A percentile compares a stretch with the other conserved stretches of the same genome.
phyloP scores from a whole-genome alignment of 306 rosid species.

The Mimosa bimucronata region DNA sequence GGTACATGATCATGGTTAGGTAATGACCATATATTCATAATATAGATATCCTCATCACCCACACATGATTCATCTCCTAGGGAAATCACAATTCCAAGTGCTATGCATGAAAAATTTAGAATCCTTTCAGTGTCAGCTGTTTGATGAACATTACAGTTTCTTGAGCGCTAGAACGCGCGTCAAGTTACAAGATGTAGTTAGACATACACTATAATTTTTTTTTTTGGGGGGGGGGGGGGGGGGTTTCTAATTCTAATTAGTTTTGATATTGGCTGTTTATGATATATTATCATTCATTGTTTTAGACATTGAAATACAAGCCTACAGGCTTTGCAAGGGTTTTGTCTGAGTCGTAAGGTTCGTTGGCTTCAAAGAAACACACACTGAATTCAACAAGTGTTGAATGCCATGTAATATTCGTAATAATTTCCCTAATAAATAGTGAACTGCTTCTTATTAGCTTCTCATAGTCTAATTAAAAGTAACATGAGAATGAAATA shows the following conservation, averaged over 20 bases:
- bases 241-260: background rate
- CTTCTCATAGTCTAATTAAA: too few relatives aligned
- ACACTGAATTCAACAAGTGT: background rate
- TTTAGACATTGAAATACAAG: background rate
- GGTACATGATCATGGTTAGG: background rate
- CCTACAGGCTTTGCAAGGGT: background rate
- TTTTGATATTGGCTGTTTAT: background rate
- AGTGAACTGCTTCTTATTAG: conserved; percentile 3
- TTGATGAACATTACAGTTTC: background rate
- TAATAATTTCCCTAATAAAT: background rate
- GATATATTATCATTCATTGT: background rate
- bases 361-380: background rate
- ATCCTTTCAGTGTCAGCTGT: background rate
- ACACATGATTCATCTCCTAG: background rate
- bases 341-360: background rate
- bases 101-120: background rate
- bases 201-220: background rate
- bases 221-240: too few relatives aligned
- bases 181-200: background rate
- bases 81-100: too few relatives aligned
- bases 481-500: background rate
- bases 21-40: too few relatives aligned
- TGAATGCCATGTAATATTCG: background rate
- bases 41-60: background rate
- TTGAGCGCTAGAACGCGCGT: background rate